Base-by-base conservation (phyloP, 202 grass and related monocot genomes). In the Setaria viridis region DNA sequence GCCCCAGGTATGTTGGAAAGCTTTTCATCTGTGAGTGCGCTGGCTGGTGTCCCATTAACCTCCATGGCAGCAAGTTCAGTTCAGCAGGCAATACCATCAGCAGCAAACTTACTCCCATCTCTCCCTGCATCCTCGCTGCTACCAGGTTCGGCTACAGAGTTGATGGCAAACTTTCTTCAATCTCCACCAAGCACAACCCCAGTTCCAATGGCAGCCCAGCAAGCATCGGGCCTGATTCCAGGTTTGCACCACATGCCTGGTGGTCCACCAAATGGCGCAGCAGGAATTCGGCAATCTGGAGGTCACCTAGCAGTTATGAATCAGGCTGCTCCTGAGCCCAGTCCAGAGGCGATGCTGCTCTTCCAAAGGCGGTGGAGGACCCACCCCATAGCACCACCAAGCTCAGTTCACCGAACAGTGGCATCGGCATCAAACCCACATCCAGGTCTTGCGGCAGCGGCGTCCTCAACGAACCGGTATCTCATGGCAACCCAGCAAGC, bases 11-110 rank as follows among this genome's bases (percentile, higher is more conserved):
- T 17, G 12, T 59, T 39, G 49, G 87, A 37, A 42, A 60, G 42
- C 76, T 59, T 48, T 30, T 30, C 68, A 12, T 48, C 67, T 35
- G 15, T n/a, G 5, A n/a, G 19, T 45, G 47, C 77, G 35, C 71
- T 42, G 14, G 39, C 7, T 7, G 57, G 39, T 17, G 13, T 25
- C 39, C 3, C 67, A 29, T 4, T 78, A 37, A 6, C 65, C 29
- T 78, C 83, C 14, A 41, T 25, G 35, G 29, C 83, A 50, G 46
- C 83, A 55, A 62, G 51, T n/a, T 66, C 66, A 42, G 67, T 66
- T 42, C 56, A 21, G 5, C 79, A 78, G 15, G 46, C 73, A 60
- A 60, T 53, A 30, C 11, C 68, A 53, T 20, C 79, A 43, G 47
- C 66, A 20, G 12, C 83, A 72, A 72, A 37, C 56, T 50, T 84